Percentiles rank a stretch among this genome's conserved stretches.
These are phyloP conservation scores for Panicum hallii DNA, from an alignment of 202 grass and related monocot genomes.

Conservation along the genomic window DNA sequence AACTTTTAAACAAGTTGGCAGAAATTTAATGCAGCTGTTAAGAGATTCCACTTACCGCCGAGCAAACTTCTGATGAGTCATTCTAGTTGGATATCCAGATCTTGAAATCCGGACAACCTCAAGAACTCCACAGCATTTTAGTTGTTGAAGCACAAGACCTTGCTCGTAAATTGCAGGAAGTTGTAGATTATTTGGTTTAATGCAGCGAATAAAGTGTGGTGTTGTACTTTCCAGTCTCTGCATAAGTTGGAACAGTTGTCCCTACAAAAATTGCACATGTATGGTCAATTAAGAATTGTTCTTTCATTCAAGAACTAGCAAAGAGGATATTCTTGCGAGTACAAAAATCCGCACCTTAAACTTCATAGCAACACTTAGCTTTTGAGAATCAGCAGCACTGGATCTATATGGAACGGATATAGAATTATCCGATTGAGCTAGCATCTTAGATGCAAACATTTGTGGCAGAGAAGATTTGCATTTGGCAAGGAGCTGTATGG, in stretches of 20 bases:
- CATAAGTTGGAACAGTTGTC: slow-evolving; percentile 96
- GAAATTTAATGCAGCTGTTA: slow-evolving; percentile 20
- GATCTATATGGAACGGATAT: slow-evolving; percentile 64
- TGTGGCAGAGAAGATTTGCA: slow-evolving; percentile 79
- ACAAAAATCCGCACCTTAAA: slow-evolving; percentile 73
- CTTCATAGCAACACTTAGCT: slow-evolving; percentile 92
- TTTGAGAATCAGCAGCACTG: slow-evolving; percentile 86
- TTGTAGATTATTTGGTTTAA: slow-evolving; percentile 96
- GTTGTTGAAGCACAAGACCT: slow-evolving; percentile 89
- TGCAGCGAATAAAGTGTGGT: slow-evolving; percentile 96
- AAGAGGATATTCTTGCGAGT: slow-evolving; percentile 30
- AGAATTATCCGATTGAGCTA: slow-evolving; percentile 68
- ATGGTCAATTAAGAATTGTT: slow-evolving; percentile 31
- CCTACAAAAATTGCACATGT: slow-evolving; percentile 48
- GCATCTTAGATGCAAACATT: slow-evolving; percentile 91
- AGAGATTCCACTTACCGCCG: slow-evolving; percentile 62
- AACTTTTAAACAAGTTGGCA: slow-evolving; percentile 29
- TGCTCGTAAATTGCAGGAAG: slow-evolving; percentile 88
- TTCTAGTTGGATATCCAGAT: slow-evolving; percentile 97
- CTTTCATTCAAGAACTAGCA: slow-evolving; percentile 39
- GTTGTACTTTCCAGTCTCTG: slow-evolving; percentile 93
- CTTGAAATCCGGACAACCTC: slow-evolving; percentile 98
- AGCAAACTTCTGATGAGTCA: slow-evolving; percentile 98
- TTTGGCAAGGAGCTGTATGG: slow-evolving; percentile 81
- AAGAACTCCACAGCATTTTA: slow-evolving; percentile 96